Evolutionary conservation across 768 basidiomycete genomes (phyloP), one percentile per base, ranked within the genome.

Genomic region (Mycena venus): DNA sequence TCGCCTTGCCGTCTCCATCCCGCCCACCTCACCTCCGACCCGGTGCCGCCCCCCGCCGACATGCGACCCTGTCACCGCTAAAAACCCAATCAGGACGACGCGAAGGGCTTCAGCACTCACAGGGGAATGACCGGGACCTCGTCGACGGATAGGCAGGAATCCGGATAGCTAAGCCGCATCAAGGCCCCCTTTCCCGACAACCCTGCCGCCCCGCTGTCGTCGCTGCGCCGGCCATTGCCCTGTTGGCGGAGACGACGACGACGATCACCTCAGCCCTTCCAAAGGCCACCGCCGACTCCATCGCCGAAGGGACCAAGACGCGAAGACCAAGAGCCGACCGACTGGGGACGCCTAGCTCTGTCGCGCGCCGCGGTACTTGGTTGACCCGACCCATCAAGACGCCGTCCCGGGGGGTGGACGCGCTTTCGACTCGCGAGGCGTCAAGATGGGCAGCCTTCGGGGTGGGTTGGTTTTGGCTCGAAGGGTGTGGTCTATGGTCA

Each of bases 381-480:
- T 56, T 9, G 69, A 31, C 31, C 27, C 69, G 40, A 63, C 69
- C 53, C 70, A 31, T 44, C 63, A 66, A 63, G 31, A 65, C 63
- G 51, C 62, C 15, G 70, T 55, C 38, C n/a, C 53, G 40, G 49
- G 51, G 69, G 69, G 59, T 9, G 58, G 68, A 60, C 68, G 68
- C 59, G 34, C 59, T 44, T 64, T 71, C 70, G 53, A 64, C 62
- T 71, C 70, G 70, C 6, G 71, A 59, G 21, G 56, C 64, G 58
- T 72, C 47, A 3, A 6, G 64, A 38, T 49, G 64, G 29, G 72
- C 60, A 53, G 65, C n/a, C 59, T 55, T 36, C 40, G 7, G 49
- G 4, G 60, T 56, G 64, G 63, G 25, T 23, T 29, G 34, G n/a
- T 60, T 29, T 40, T 61, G 71, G 34, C 53, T 21, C n/a, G 53